A percentile compares a stretch with the other conserved stretches of the same genome.
Evolutionary conservation across 2,329 filamentous ascomycete species (phyloP).

Genomic region (Claviceps quebecensis): DNA sequence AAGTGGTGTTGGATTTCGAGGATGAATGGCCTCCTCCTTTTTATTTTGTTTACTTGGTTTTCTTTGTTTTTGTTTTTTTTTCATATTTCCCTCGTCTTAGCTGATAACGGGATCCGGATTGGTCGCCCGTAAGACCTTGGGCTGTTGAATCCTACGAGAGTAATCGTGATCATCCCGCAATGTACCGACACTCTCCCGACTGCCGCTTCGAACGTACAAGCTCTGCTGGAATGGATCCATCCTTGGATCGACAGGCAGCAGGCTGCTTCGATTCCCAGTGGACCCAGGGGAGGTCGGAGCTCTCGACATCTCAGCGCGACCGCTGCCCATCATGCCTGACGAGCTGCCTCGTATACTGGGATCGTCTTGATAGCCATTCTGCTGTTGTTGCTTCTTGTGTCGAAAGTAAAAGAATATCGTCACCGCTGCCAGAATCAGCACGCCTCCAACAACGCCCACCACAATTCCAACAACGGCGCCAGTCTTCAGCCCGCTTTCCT

Average conservation of each 20-base stretch:
- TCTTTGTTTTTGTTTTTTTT: too few relatives aligned
- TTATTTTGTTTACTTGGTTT: neutral
- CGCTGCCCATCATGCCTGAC: conserved; percentile 30
- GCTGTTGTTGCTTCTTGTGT: conserved; percentile 28
- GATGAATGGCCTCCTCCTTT: too few relatives aligned
- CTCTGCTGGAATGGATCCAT: conserved; percentile 47
- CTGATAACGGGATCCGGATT: conserved; percentile 40
- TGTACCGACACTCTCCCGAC: conserved; percentile 49
- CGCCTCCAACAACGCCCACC: conserved; percentile 32
- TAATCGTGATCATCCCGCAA: conserved; percentile 53
- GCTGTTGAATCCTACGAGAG: conserved; percentile 42
- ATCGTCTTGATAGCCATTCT: conserved; percentile 28
- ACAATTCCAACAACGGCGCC: conserved; percentile 39
- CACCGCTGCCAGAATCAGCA: conserved; percentile 24
- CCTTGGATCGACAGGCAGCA: conserved; percentile 45
- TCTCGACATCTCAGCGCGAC: conserved; percentile 29
- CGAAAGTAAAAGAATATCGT: conserved; percentile 30
- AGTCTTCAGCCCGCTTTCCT: conserved; percentile 22
- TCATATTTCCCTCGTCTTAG: neutral
- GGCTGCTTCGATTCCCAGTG: conserved; percentile 35
- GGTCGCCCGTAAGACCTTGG: conserved; percentile 44
- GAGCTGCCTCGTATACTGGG: conserved; percentile 37
- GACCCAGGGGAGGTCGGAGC: conserved; percentile 20
- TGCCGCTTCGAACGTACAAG: conserved; percentile 43
- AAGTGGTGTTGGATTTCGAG: too few relatives aligned